These are phyloP conservation scores for Sclerotinia subarctica DNA, from an alignment of 2,329 filamentous ascomycete species.

Conservation along the genomic window DNA sequence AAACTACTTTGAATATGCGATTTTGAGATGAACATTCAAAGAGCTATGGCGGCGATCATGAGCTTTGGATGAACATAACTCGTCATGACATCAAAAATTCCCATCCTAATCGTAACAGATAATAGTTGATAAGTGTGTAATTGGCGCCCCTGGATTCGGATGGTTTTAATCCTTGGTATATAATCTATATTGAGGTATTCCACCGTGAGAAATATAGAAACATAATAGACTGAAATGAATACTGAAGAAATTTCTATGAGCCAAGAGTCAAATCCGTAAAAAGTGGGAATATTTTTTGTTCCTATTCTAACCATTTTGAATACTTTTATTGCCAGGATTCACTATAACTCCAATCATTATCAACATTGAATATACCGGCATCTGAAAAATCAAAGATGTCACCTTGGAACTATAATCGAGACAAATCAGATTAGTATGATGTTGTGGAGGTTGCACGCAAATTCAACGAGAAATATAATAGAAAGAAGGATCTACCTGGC, in stretches of 20 bases:
- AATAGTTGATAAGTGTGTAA: background rate
- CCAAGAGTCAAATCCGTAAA: background rate
- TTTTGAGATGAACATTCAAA: background rate
- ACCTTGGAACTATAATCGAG: slow-evolving; percentile 2
- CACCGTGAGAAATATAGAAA: background rate
- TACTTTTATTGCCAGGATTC: slow-evolving; percentile 9
- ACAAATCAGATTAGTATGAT: background rate
- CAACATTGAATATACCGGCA: background rate
- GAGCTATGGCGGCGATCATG: background rate
- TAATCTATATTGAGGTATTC: background rate
- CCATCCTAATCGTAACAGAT: background rate
- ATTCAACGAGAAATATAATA: background rate
- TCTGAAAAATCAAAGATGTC: slow-evolving; percentile 11
- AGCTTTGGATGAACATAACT: background rate
- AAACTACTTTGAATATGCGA: background rate
- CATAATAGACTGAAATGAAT: background rate
- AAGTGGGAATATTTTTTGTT: background rate
- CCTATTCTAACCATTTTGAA: background rate
- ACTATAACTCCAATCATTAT: slow-evolving; percentile 15
- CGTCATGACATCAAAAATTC: background rate
- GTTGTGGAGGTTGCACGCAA: background rate
- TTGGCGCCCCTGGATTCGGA: background rate
- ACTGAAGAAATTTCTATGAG: background rate
- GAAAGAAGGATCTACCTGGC: slow-evolving; percentile 5
- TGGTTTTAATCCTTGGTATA: background rate